Evolutionary conservation across 129 eudicot species (phyloP).

Genomic region (Sambucus nigra): DNA sequence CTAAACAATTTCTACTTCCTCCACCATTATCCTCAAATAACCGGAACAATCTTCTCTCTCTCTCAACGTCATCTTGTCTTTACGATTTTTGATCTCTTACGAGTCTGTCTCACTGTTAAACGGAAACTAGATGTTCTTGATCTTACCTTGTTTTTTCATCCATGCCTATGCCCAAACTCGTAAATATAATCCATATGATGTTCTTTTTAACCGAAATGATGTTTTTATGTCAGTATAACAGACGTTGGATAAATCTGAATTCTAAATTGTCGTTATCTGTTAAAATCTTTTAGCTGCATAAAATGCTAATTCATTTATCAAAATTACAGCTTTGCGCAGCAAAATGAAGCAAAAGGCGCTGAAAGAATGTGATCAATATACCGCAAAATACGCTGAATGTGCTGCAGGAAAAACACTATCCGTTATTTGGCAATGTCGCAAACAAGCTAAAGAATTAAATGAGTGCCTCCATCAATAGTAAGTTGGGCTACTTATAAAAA

Average conservation of each 20-base stretch:
- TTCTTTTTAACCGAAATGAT: no score
- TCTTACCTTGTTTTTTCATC: no score
- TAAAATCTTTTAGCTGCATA: slow-evolving; percentile 1
- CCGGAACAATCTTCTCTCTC: no score
- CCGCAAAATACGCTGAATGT: slow-evolving; percentile 84
- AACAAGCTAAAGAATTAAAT: slow-evolving; percentile 84
- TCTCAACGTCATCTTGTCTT: no score
- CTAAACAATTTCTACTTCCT: no score
- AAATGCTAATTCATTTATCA: background rate
- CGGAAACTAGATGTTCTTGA: no score
- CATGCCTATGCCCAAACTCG: no score
- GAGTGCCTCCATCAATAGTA: slow-evolving; percentile 88
- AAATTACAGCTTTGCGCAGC: slow-evolving; percentile 77
- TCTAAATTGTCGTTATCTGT: background rate
- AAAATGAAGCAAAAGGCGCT: slow-evolving; percentile 97
- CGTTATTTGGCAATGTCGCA: slow-evolving; percentile 82
- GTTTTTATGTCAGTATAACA: no score
- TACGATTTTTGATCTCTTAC: no score
- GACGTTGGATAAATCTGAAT: background rate
- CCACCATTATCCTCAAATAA: no score
- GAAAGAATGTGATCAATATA: slow-evolving; percentile 61
- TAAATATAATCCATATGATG: no score
- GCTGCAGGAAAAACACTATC: slow-evolving; percentile 85
- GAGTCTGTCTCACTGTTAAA: no score
- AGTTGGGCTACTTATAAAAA: slow-evolving; percentile 21